phyloP scores from a whole-genome alignment of 2,329 filamentous ascomycete genomes.

The Epicoccum nigrum region DNA sequence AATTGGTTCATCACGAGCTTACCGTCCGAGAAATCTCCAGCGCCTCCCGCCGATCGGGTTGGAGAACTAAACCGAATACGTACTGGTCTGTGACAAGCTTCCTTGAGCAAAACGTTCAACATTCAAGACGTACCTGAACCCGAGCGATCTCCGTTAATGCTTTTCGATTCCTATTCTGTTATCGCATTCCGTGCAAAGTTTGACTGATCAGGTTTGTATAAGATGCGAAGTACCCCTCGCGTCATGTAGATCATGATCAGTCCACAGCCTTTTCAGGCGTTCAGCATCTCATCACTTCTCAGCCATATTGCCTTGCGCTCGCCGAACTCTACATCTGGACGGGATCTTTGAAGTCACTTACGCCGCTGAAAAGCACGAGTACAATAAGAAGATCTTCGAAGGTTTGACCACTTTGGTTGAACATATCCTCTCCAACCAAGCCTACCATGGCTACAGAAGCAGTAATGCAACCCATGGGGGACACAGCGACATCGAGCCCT shows the following conservation, averaged over 20 bases:
- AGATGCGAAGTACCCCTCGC: background rate
- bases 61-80: background rate
- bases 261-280: slow-evolving; percentile 1
- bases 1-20: slow-evolving; percentile 1
- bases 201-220: slow-evolving; percentile 12
- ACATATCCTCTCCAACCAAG: background rate
- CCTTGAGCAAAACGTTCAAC: slow-evolving; percentile 6
- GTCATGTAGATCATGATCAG: slow-evolving; percentile 7
- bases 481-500: slow-evolving; percentile 12
- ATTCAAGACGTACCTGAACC: slow-evolving; percentile 10
- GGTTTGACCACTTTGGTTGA: background rate
- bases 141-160: slow-evolving; percentile 21
- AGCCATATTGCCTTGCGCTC: background rate
- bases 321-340: background rate
- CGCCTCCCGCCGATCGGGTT: background rate
- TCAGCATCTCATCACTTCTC: slow-evolving; percentile 6
- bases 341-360: too few relatives aligned
- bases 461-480: slow-evolving; percentile 17
- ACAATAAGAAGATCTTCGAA: too few relatives aligned
- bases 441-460: slow-evolving; percentile 27
- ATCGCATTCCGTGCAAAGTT: slow-evolving; percentile 10
- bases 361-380: too few relatives aligned
- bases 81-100: slow-evolving; percentile 1
- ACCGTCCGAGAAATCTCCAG: slow-evolving; percentile 13
- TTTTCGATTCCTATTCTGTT: background rate